Conservation (phyloP, 2,329 filamentous ascomycete species). For the Colletotrichum spaethianum region DNA sequence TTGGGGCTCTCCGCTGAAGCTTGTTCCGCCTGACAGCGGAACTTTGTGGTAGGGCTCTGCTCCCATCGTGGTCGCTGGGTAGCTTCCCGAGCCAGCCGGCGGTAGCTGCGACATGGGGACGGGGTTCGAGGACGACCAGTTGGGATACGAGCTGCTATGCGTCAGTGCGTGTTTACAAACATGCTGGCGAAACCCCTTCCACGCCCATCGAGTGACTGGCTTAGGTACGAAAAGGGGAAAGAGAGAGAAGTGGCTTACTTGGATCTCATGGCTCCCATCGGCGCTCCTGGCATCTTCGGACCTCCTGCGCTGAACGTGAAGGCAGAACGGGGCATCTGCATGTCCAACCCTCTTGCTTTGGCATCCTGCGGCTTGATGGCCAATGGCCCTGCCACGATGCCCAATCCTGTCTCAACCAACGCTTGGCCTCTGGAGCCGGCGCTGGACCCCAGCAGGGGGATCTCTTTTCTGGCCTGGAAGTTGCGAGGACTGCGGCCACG, state of each 20-base stretch:
- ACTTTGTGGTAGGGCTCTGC: constrained; percentile 68
- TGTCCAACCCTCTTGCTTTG: constrained; percentile 66
- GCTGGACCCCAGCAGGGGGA: constrained; percentile 84
- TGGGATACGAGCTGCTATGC: constrained; percentile 66
- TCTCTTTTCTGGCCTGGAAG: constrained; percentile 94
- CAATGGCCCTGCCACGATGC: constrained; percentile 71
- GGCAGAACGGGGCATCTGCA: constrained; percentile 69
- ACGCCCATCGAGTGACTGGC: constrained; percentile 5
- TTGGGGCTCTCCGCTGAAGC: constrained; percentile 66
- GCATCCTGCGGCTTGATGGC: constrained; percentile 68
- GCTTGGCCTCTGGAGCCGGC: constrained; percentile 85
- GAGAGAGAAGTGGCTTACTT: constrained; percentile 62
- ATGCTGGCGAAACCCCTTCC: neutral
- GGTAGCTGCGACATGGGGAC: constrained; percentile 65
- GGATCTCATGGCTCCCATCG: constrained; percentile 68
- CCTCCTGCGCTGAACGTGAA: constrained; percentile 68
- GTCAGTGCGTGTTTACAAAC: constrained; percentile 11
- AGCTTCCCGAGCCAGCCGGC: constrained; percentile 60
- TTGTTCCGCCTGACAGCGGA: constrained; percentile 62
- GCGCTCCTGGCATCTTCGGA: constrained; percentile 69
- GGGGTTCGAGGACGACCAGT: constrained; percentile 65
- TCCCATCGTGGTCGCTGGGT: constrained; percentile 66
- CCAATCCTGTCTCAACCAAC: constrained; percentile 73
- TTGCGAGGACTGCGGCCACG: constrained; percentile 93
- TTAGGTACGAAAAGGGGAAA: neutral